A percentile compares a stretch with the other conserved stretches of the same genome.
phyloP scores from a whole-genome alignment of 1,284 basidiomycete species.

The Cryptococcus neoformans region DNA sequence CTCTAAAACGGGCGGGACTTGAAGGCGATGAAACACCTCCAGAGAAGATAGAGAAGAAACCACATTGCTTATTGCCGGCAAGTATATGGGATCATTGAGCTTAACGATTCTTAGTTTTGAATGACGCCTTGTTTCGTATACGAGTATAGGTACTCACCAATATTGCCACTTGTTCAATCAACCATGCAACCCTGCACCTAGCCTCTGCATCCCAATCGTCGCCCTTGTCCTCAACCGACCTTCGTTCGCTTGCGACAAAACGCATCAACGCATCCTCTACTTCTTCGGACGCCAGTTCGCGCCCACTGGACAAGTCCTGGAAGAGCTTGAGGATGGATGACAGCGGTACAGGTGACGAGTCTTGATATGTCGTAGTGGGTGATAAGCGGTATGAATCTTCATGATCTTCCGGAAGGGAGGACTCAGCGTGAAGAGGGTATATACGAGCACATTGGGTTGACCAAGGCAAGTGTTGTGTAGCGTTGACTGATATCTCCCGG shows the following conservation, averaged over 20 bases:
- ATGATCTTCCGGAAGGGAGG: too few species aligned
- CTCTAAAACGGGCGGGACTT: too few species aligned
- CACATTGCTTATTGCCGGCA: constrained; percentile 8
- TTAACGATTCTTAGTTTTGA: neutral
- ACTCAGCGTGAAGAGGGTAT: too few species aligned
- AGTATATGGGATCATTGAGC: constrained; percentile 10
- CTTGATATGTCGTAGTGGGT: neutral
- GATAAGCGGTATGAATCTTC: neutral
- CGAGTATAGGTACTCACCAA: constrained; percentile 8
- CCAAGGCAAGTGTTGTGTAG: too few species aligned
- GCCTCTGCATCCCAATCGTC: constrained; percentile 11
- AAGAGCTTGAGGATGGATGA: neutral
- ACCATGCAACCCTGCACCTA: constrained; percentile 10
- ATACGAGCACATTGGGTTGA: too few species aligned
- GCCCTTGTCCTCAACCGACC: neutral
- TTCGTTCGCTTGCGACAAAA: constrained; percentile 7
- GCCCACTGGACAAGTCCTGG: neutral
- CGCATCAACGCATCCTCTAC: constrained; percentile 4
- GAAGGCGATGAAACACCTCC: too few species aligned
- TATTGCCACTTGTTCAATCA: constrained; percentile 17
- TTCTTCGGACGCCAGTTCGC: neutral
- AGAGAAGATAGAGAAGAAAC: constrained; percentile 2
- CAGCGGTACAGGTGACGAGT: neutral
- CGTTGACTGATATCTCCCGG: neutral
- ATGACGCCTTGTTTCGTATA: neutral